Percentiles rank a stretch among this genome's conserved stretches.
Conservation (phyloP, 2,329 filamentous ascomycete species). For the Knufia petricola region DNA sequence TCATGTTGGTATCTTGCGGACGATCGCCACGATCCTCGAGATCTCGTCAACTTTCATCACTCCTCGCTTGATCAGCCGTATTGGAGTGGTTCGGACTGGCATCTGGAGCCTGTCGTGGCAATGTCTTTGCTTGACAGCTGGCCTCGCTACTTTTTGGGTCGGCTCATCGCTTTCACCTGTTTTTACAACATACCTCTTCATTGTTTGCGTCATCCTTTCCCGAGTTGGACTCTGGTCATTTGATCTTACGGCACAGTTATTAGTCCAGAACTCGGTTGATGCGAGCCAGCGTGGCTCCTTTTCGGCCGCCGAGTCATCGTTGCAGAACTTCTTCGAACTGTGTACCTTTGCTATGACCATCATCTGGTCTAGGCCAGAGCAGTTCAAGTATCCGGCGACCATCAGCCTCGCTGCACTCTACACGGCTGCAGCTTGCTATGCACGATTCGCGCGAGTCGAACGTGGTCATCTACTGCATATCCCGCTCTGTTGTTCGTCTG, state of each 20-base stretch:
- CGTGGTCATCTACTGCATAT: conserved; percentile 53
- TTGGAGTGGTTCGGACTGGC: conserved; percentile 54
- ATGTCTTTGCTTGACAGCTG: conserved; percentile 44
- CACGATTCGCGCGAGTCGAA: conserved; percentile 41
- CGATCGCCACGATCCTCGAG: conserved; percentile 42
- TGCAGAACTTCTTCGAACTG: conserved; percentile 63
- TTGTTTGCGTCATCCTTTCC: conserved; percentile 45
- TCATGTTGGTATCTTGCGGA: conserved; percentile 39
- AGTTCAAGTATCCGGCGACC: conserved; percentile 55
- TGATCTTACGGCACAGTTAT: conserved; percentile 50
- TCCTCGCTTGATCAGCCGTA: conserved; percentile 39
- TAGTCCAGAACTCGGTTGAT: conserved; percentile 50
- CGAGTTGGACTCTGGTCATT: conserved; percentile 54
- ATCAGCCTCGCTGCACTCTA: conserved; percentile 49
- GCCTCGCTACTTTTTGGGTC: conserved; percentile 36
- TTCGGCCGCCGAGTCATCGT: conserved; percentile 56
- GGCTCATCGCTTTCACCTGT: conserved; percentile 24
- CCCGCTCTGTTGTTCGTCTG: conserved; percentile 20
- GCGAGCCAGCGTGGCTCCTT: conserved; percentile 54
- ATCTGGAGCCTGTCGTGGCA: conserved; percentile 65
- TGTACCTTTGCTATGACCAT: conserved; percentile 58
- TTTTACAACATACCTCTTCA: conserved; percentile 39
- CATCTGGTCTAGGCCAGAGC: conserved; percentile 50
- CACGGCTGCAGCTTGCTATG: conserved; percentile 32
- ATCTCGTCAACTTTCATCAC: conserved; percentile 45